phyloP scores from a whole-genome alignment of 202 grass and related monocot genomes.

The Bolboschoenoplectus hybrid region DNA sequence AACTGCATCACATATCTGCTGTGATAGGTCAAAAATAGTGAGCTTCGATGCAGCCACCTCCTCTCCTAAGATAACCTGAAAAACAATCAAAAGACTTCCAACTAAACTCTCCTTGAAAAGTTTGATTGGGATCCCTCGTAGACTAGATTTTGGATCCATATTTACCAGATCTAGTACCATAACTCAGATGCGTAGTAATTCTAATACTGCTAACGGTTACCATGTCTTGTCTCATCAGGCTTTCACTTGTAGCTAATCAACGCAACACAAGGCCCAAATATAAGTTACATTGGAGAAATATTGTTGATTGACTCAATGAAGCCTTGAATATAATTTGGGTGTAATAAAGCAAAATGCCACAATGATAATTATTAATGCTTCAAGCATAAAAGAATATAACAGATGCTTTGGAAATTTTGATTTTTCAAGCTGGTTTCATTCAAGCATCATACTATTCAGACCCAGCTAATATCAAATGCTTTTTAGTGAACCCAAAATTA shows the following conservation, averaged over 20 bases:
- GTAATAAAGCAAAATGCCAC: background rate
- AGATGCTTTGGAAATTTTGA: background rate
- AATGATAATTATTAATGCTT: slow-evolving; percentile 1
- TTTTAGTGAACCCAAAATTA: slow-evolving; percentile 18
- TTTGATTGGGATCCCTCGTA: background rate
- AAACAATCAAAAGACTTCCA: background rate
- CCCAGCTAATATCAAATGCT: background rate
- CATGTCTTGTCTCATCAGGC: background rate
- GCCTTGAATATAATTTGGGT: background rate
- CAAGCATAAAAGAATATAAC: background rate
- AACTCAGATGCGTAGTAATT: background rate
- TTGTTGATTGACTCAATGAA: background rate
- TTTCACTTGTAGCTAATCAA: background rate
- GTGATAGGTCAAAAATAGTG: slow-evolving; percentile 94
- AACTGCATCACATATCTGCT: slow-evolving; percentile 96
- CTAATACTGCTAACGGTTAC: background rate
- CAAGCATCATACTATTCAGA: background rate
- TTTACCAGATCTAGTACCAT: background rate
- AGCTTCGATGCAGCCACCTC: slow-evolving; percentile 95
- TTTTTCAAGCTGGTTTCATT: background rate
- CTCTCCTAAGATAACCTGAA: slow-evolving; percentile 93
- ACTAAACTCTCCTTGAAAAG: background rate
- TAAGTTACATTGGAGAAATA: background rate
- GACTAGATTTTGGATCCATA: slow-evolving; percentile 12
- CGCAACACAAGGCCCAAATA: background rate